Evolutionary conservation across 2,329 filamentous ascomycete species (phyloP).

Genomic region (Phaeosphaeria sp.): DNA sequence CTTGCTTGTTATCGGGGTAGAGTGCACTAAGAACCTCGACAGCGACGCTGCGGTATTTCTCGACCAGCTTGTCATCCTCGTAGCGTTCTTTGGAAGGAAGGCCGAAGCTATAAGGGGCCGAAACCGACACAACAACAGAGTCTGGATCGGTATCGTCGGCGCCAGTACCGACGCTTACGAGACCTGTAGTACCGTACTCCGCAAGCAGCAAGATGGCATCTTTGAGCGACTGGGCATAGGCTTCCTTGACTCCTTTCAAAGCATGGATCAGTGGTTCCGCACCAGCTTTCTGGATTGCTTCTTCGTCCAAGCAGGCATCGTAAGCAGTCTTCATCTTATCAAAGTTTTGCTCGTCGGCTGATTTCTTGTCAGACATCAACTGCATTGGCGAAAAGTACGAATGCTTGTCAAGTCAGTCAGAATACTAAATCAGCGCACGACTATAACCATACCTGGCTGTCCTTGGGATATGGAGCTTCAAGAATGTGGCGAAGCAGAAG

Average conservation of each 20-base stretch:
- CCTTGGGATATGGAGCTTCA: constrained; percentile 61
- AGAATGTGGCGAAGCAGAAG: constrained; percentile 68
- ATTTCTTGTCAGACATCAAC: constrained; percentile 42
- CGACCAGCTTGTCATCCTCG: constrained; percentile 41
- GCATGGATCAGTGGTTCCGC: constrained; percentile 63
- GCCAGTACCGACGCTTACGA: constrained; percentile 34
- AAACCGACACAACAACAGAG: constrained; percentile 57
- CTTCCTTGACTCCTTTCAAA: constrained; percentile 57
- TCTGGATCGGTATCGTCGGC: constrained; percentile 64
- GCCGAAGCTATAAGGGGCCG: constrained; percentile 57
- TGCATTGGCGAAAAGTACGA: constrained; percentile 57
- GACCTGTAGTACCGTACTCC: constrained; percentile 52
- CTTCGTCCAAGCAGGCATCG: constrained; percentile 70
- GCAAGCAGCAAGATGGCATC: constrained; percentile 58
- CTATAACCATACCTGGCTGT: constrained; percentile 23
- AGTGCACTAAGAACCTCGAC: constrained; percentile 29
- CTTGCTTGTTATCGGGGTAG: constrained; percentile 39
- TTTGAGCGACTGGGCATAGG: constrained; percentile 40
- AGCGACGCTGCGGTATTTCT: constrained; percentile 37
- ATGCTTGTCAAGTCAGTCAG: constrained; percentile 46
- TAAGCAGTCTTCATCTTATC: constrained; percentile 70
- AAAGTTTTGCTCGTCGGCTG: constrained; percentile 68
- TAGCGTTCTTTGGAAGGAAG: constrained; percentile 48
- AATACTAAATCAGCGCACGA: not conserved
- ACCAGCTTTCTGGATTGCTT: constrained; percentile 62